Percentiles rank a stretch among this genome's conserved stretches.
Conservation (phyloP, 768 basidiomycete species). For the Mycena alexandri region DNA sequence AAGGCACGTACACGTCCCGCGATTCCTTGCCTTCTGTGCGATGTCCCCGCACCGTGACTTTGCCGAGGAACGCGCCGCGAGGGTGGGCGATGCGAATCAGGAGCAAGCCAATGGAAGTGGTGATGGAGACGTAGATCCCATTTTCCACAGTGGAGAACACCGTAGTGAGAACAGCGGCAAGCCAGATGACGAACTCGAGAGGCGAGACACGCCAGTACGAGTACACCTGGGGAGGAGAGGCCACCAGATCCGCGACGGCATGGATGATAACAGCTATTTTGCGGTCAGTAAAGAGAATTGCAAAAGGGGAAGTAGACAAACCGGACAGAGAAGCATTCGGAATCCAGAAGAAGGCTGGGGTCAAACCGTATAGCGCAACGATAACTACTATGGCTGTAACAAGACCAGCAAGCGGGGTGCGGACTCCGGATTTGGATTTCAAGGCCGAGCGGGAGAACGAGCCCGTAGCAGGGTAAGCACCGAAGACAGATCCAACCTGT, state of each 20-base stretch:
- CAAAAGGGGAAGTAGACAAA: background rate
- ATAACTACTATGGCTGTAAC: constrained; percentile 89
- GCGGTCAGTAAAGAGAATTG: background rate
- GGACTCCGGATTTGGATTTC: constrained; percentile 96
- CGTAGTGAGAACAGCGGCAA: constrained; percentile 88
- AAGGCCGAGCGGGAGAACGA: constrained; percentile 99
- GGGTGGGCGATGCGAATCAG: constrained; percentile 90
- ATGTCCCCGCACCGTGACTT: constrained; percentile 70
- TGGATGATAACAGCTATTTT: constrained; percentile 88
- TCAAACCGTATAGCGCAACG: constrained; percentile 94
- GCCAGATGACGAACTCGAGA: constrained; percentile 91
- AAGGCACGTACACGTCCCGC: constrained; percentile 89
- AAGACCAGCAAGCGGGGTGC: constrained; percentile 92
- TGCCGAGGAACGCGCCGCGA: constrained; percentile 91
- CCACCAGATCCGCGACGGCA: constrained; percentile 89
- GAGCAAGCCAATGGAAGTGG: constrained; percentile 82
- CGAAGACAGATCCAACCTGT: constrained; percentile 84
- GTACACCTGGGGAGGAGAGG: constrained; percentile 83
- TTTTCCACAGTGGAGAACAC: constrained; percentile 95
- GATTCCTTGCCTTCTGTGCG: constrained; percentile 49
- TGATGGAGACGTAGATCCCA: constrained; percentile 90
- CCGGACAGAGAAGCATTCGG: constrained; percentile 80
- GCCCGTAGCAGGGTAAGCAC: constrained; percentile 96
- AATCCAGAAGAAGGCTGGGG: constrained; percentile 93
- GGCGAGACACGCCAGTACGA: constrained; percentile 95